Evolutionary conservation across 2,329 filamentous ascomycete species (phyloP).

Genomic region (Alternaria longipes): DNA sequence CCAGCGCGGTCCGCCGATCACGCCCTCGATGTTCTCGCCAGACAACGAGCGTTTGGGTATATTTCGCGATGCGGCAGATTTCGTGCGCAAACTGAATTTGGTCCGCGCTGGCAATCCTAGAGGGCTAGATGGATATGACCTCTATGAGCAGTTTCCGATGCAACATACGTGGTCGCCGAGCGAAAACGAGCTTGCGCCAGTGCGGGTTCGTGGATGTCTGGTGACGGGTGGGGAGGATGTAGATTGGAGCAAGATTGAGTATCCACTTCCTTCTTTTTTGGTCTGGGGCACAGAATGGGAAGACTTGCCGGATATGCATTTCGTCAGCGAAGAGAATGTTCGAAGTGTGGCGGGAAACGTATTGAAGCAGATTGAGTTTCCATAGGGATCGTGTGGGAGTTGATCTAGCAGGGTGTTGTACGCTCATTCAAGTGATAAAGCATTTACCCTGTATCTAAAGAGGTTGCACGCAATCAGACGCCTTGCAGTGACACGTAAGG

Average conservation of each 20-base stretch:
- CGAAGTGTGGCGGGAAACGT: background rate
- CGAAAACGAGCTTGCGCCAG: background rate
- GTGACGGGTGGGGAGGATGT: background rate
- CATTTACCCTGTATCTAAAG: background rate
- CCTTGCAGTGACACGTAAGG: background rate
- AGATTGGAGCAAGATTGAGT: conserved; percentile 3
- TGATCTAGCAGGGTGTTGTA: background rate
- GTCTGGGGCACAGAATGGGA: conserved; percentile 10
- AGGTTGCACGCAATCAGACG: background rate
- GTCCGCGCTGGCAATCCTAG: background rate
- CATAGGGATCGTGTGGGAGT: background rate
- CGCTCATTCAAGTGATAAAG: background rate
- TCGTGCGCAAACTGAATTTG: background rate
- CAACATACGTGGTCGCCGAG: background rate
- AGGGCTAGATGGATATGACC: background rate
- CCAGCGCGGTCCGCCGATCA: background rate
- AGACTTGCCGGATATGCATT: conserved; percentile 16
- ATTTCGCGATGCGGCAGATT: background rate
- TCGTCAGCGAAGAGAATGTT: background rate
- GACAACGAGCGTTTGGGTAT: background rate
- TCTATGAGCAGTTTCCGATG: background rate
- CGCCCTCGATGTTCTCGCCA: background rate
- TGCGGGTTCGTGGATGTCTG: conserved; percentile 5
- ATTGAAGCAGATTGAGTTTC: background rate
- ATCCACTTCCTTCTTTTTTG: conserved; percentile 11